Evolutionary conservation across 441 rosid genomes (phyloP).

Genomic region (Euphorbia celastroides): DNA sequence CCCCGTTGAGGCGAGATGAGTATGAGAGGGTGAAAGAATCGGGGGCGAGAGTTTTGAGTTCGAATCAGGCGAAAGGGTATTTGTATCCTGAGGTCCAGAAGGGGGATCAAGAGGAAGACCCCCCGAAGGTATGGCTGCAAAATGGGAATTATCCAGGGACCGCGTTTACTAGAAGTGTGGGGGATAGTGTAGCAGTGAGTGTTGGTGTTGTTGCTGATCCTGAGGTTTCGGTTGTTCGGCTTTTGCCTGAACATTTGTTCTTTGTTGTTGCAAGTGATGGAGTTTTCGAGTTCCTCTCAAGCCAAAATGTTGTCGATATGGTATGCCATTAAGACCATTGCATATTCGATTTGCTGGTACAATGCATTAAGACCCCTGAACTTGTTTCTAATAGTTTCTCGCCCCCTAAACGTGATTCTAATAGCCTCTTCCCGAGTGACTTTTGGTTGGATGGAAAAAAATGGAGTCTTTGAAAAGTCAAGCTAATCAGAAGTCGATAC

Average conservation of each 20-base stretch:
- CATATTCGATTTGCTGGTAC: slow-evolving; percentile 4
- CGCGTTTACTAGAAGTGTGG: slow-evolving; percentile 87
- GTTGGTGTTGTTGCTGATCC: slow-evolving; percentile 86
- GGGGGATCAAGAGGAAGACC: slow-evolving; percentile 86
- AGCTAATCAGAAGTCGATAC: no score
- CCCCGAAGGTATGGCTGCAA: slow-evolving; percentile 95
- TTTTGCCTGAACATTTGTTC: slow-evolving; percentile 64
- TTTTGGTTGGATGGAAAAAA: no score
- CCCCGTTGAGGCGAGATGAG: slow-evolving; percentile 92
- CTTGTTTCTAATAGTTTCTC: no score
- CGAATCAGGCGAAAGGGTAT: slow-evolving; percentile 84
- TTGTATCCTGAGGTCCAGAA: slow-evolving; percentile 74
- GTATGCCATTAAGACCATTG: slow-evolving; percentile 33
- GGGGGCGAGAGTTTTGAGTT: slow-evolving; percentile 88
- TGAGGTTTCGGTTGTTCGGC: slow-evolving; percentile 60
- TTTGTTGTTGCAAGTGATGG: slow-evolving; percentile 97
- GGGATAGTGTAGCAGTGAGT: slow-evolving; percentile 74
- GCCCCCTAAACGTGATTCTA: no score
- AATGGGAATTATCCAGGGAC: slow-evolving; percentile 92
- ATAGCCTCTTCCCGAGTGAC: no score
- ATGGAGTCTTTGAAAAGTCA: no score
- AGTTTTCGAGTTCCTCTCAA: slow-evolving; percentile 88
- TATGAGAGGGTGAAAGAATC: slow-evolving; percentile 79
- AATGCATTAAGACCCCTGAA: no score
- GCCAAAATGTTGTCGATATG: slow-evolving; percentile 84